These are phyloP conservation scores for Monosporascus sp. DNA, from an alignment of 2,329 filamentous ascomycete genomes.

Conservation along the genomic window DNA sequence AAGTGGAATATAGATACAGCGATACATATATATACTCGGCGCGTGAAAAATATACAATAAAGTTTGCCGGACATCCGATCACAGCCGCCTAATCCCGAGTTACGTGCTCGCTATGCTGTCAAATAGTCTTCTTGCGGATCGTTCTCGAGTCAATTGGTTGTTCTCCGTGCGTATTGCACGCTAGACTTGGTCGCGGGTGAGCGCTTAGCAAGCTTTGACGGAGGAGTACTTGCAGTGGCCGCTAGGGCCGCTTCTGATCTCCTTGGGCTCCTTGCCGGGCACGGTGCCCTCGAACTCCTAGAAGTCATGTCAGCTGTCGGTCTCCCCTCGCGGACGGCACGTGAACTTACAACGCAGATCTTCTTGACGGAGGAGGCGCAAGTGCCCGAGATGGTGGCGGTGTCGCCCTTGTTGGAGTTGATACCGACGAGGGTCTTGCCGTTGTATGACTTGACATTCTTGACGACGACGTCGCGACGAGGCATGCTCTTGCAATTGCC, in stretches of 20 bases:
- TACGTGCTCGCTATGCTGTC: too few species aligned
- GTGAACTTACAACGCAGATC: conserved; percentile 13
- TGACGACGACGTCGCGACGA: conserved; percentile 24
- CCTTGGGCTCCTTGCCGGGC: conserved; percentile 16
- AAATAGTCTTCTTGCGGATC: too few species aligned
- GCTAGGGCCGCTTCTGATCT: conserved; percentile 13
- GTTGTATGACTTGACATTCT: conserved; percentile 23
- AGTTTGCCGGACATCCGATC: too few species aligned
- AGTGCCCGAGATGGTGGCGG: conserved; percentile 15
- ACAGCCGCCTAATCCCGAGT: too few species aligned
- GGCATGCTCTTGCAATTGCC: conserved; percentile 34
- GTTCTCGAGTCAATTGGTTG: too few species aligned
- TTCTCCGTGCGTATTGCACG: too few species aligned
- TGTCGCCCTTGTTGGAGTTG: conserved; percentile 33
- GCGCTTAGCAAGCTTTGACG: conserved; percentile 2
- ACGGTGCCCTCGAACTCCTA: conserved; percentile 15
- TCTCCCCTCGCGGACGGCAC: too few species aligned
- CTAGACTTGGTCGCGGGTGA: too few species aligned
- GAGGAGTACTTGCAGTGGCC: conserved; percentile 12
- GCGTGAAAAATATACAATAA: too few species aligned
- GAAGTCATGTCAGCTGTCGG: neutral
- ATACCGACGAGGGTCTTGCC: conserved; percentile 27
- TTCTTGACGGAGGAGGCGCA: conserved; percentile 15
- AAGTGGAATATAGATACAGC: too few species aligned
- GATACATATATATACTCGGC: too few species aligned